These are phyloP conservation scores for Volvox reticuliferus DNA, from an alignment of 139 green algal genomes.

Conservation along the genomic window DNA sequence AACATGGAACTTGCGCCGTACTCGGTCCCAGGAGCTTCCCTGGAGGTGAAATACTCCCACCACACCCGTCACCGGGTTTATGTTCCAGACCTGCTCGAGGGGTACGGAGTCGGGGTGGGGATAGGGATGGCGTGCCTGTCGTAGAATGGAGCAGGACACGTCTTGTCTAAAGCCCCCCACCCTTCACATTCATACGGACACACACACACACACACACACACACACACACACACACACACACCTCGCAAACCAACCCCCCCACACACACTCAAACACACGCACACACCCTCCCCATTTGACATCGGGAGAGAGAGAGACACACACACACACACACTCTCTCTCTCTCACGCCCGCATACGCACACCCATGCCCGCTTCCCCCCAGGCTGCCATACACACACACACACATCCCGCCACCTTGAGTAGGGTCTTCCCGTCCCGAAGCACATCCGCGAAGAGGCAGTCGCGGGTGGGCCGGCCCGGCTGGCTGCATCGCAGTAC, in stretches of 20 bases:
- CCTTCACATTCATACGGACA: no score
- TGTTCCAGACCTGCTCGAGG: slow-evolving; percentile 44
- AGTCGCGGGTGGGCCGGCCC: slow-evolving; percentile 91
- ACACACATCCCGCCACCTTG: slow-evolving; percentile 71
- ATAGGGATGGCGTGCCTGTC: background rate
- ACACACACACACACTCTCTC: no score
- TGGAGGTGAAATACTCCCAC: slow-evolving; percentile 93
- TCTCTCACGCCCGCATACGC: background rate
- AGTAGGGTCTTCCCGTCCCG: slow-evolving; percentile 83
- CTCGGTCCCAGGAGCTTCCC: slow-evolving; percentile 87
- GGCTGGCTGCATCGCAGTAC: slow-evolving; percentile 79
- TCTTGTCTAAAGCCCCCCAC: no score
- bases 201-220: no score
- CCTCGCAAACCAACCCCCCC: no score
- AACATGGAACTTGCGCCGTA: slow-evolving; percentile 75
- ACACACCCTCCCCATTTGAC: no score
- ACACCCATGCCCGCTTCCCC: background rate
- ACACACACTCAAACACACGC: background rate
- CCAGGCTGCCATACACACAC: background rate
- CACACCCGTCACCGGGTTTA: slow-evolving; percentile 66
- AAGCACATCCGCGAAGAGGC: slow-evolving; percentile 89
- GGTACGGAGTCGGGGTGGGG: background rate
- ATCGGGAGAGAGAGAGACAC: no score
- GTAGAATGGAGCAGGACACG: no score
- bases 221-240: no score